Conservation (phyloP, 108 stramenopile genomes). For the Stephanodiscus minutulus region DNA sequence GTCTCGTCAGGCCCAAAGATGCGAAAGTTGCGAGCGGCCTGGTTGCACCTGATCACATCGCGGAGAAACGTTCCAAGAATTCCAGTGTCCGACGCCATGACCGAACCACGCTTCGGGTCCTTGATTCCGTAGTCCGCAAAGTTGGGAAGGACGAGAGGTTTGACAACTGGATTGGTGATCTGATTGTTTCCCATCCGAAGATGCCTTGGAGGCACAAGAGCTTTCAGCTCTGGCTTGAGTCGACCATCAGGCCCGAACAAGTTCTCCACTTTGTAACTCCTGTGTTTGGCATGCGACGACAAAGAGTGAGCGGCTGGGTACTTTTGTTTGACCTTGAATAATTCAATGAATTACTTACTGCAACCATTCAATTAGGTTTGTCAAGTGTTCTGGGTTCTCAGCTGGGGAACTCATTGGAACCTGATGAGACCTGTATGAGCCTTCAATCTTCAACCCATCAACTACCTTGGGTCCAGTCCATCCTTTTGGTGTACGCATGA, state of each 20-base stretch:
- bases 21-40: conserved; percentile 24
- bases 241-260: conserved; percentile 19
- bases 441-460: conserved; percentile 32
- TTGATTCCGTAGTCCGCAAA: conserved; percentile 23
- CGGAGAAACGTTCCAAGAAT: conserved; percentile 18
- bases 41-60: conserved; percentile 20
- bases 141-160: conserved; percentile 23
- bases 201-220: conserved; percentile 23
- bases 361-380: conserved; percentile 19
- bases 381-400: conserved; percentile 17
- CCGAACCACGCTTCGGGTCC: conserved; percentile 15
- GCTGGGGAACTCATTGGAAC: conserved; percentile 22
- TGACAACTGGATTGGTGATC: conserved; percentile 27
- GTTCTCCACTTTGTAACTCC: conserved; percentile 25
- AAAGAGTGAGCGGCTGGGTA: no score
- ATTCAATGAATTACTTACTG: no score
- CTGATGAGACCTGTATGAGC: conserved; percentile 24
- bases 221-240: conserved; percentile 21
- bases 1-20: conserved; percentile 40
- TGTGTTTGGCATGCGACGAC: no score
- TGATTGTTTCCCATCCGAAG: conserved; percentile 32
- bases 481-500: conserved; percentile 29
- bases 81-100: conserved; percentile 25
- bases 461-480: conserved; percentile 34
- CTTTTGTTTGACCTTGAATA: no score